A percentile compares a stretch with the other conserved stretches of the same genome.
Evolutionary conservation across 2,329 filamentous ascomycete species (phyloP).

Genomic region (Trematosphaeria pertusa): DNA sequence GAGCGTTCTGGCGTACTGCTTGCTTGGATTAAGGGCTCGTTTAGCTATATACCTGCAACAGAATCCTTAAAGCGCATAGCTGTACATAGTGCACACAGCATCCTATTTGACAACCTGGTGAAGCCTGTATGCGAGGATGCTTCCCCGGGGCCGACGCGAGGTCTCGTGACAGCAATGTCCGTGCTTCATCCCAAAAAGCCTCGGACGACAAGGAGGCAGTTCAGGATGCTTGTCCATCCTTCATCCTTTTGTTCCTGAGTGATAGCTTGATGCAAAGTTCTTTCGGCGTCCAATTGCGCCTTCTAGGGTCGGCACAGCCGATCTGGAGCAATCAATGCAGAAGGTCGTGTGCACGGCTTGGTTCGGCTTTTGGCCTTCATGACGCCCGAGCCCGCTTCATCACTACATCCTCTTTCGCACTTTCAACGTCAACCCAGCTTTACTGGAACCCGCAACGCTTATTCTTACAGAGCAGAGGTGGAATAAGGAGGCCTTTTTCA

Average conservation of each 20-base stretch:
- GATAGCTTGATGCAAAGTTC: slow-evolving; percentile 6
- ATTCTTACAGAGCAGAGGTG: slow-evolving; percentile 3
- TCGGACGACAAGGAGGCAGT: background rate
- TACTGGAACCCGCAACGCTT: slow-evolving; percentile 5
- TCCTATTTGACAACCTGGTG: too few species aligned
- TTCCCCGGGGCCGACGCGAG: too few species aligned
- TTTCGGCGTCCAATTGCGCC: background rate
- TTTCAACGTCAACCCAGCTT: slow-evolving; percentile 12
- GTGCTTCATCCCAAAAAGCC: background rate
- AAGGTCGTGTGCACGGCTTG: slow-evolving; percentile 16
- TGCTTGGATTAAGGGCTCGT: background rate
- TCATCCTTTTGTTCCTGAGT: background rate
- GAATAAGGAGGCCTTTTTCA: slow-evolving; percentile 9
- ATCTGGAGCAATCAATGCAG: slow-evolving; percentile 7
- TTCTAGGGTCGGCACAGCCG: slow-evolving; percentile 1
- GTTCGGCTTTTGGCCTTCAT: slow-evolving; percentile 7
- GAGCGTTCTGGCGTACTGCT: slow-evolving; percentile 20
- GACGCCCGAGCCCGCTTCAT: slow-evolving; percentile 12
- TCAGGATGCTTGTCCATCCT: background rate
- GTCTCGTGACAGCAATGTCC: too few species aligned
- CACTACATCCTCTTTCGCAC: too few species aligned
- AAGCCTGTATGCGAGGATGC: too few species aligned
- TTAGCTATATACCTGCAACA: slow-evolving; percentile 14
- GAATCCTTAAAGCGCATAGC: background rate
- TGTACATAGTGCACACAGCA: too few species aligned